These are phyloP conservation scores for Backusella macrospora DNA, from an alignment of 192 early-diverging fungal genomes.

Conservation along the genomic window DNA sequence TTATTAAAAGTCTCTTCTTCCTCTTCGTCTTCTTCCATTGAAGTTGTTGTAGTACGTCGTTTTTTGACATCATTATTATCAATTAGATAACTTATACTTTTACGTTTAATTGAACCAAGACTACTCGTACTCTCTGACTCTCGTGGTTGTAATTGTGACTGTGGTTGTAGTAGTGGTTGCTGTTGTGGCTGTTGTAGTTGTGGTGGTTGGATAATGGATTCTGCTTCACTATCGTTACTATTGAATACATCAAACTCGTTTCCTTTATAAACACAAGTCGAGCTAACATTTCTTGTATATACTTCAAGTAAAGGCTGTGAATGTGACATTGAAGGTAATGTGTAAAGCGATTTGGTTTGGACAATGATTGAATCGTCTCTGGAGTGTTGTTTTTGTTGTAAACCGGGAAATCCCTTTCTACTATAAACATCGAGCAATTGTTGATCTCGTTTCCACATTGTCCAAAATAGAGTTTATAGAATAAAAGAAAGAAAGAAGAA, in stretches of 20 bases:
- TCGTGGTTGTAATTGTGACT: background rate
- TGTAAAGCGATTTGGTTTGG: background rate
- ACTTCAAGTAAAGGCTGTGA: background rate
- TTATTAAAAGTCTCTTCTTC: background rate
- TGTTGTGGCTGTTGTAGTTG: too few relatives aligned
- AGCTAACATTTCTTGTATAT: background rate
- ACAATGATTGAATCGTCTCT: background rate
- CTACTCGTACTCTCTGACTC: too few relatives aligned
- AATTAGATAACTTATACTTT: background rate
- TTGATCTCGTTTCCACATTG: constrained; percentile 14
- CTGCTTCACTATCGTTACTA: background rate
- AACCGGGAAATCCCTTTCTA: background rate
- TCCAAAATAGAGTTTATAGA: background rate
- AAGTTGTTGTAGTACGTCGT: too few relatives aligned
- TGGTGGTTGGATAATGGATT: background rate
- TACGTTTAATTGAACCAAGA: background rate
- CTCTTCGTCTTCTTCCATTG: too few relatives aligned
- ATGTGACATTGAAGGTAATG: background rate
- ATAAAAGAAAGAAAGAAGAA: background rate
- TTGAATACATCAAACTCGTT: constrained; percentile 15
- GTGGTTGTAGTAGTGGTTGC: background rate
- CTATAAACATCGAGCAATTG: background rate
- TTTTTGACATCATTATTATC: background rate
- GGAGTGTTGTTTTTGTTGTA: background rate
- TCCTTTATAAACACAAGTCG: background rate